Base-by-base conservation (phyloP, 805 yeast species). In the Candida manassasensis region DNA sequence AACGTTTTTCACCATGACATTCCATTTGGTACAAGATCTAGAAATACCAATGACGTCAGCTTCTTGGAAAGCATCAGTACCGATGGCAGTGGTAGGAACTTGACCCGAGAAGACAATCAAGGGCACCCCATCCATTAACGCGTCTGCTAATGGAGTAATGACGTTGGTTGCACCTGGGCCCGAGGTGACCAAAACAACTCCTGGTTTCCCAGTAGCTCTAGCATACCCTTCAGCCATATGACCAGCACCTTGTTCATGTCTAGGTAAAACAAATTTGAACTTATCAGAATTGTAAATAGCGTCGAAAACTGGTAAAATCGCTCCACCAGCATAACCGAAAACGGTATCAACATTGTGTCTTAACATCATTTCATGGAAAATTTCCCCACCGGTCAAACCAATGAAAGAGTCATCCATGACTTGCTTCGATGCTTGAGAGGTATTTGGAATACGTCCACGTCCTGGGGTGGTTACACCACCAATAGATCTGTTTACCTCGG, bases 221-320 rank as follows among this genome's bases (percentile, higher is more conserved):
- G 98, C 97, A 50, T 93, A 93, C 41, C 98, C 98, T 67, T 93
- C 97, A 38, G 98, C 98, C 97, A 93, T 93, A 65, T 93, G 98
- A 35, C 98, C 98, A 12, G 97, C 98, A 59, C 98, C 98, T 67
- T 93, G 98, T 64, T 93, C 98, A 61, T 93, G 97, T 53, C 94
- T 77, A 32, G 98, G 98, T 45, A 93, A 69, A 38, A 93, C 85
- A 57, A 93, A 93, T 49, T 81, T 78, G 73, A 93, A 90, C 53
- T 84, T 77, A 38, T 81, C 79, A 14, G 96, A 84, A 68, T 90
- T 84, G 71, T 83, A 85, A 49, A 93, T 93, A 48, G 97, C 97
- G 59, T 93, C 98, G 57, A 84, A 93, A 17, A 93, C 98, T 10
- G 98, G 97, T 52, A 93, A 73, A 53, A 93, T 93, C 48, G 98